Conservation (phyloP, 805 yeast genomes). For the Myxozyma mucilagina region DNA sequence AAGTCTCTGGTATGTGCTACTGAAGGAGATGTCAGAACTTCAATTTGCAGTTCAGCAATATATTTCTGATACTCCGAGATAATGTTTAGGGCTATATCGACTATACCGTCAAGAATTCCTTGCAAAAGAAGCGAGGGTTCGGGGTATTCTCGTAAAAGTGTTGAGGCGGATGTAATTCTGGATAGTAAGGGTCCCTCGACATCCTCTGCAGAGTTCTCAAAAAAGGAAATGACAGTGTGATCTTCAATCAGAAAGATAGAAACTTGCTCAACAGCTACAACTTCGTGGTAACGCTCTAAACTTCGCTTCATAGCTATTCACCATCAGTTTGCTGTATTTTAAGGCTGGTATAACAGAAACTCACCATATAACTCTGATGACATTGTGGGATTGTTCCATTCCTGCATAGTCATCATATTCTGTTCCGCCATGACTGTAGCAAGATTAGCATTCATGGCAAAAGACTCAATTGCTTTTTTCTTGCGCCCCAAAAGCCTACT, state of each 20-base stretch:
- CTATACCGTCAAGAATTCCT: constrained; percentile 55
- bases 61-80: constrained; percentile 53
- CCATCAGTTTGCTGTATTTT: neutral
- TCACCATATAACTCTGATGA: constrained; percentile 39
- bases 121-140: constrained; percentile 57
- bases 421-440: constrained; percentile 27
- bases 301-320: constrained; percentile 45
- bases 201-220: constrained; percentile 57
- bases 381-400: constrained; percentile 40
- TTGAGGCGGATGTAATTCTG: constrained; percentile 48
- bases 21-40: constrained; percentile 52
- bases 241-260: constrained; percentile 51
- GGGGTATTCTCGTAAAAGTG: constrained; percentile 52
- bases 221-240: constrained; percentile 54
- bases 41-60: constrained; percentile 53
- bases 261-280: constrained; percentile 58
- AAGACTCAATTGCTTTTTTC: constrained; percentile 20
- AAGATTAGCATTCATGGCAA: constrained; percentile 11
- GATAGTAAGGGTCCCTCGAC: constrained; percentile 54
- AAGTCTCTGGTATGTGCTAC: constrained; percentile 53
- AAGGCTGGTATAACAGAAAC: neutral
- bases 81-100: constrained; percentile 56
- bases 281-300: constrained; percentile 46
- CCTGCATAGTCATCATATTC: constrained; percentile 37
- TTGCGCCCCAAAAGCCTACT: neutral